These are phyloP conservation scores for Holtermannia corniformis DNA, from an alignment of 768 basidiomycete species.

Conservation along the genomic window DNA sequence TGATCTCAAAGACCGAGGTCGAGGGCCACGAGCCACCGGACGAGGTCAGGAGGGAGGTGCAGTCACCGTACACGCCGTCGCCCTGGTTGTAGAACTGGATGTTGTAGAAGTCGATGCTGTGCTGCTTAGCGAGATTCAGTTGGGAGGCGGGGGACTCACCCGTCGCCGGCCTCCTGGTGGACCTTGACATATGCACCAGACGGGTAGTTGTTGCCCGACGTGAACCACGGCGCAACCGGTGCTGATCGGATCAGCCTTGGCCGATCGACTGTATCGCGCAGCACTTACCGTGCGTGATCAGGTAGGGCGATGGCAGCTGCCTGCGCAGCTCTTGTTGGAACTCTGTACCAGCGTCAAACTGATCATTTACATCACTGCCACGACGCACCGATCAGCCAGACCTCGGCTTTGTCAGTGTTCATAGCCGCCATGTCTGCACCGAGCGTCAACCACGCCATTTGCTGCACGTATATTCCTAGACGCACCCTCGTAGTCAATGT, in stretches of 20 bases:
- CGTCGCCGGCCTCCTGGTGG: constrained; percentile 48
- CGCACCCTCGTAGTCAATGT: constrained; percentile 56
- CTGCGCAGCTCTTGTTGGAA: constrained; percentile 36
- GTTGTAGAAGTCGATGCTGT: constrained; percentile 13
- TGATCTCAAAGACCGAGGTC: constrained; percentile 55
- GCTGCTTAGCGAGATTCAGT: background rate
- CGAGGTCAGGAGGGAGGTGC: constrained; percentile 47
- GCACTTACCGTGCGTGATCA: constrained; percentile 35
- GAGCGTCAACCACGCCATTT: background rate
- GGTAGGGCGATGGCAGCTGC: constrained; percentile 29
- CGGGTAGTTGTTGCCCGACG: constrained; percentile 23
- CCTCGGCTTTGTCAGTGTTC: constrained; percentile 28
- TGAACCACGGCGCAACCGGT: constrained; percentile 41
- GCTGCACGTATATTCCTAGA: background rate
- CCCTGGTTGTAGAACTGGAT: constrained; percentile 42
- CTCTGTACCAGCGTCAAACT: constrained; percentile 5
- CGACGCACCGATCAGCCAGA: constrained; percentile 31
- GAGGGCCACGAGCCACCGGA: constrained; percentile 58
- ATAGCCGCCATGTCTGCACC: constrained; percentile 30
- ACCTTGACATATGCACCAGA: constrained; percentile 53
- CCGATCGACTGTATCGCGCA: background rate
- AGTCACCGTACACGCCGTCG: constrained; percentile 24
- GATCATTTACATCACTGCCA: background rate
- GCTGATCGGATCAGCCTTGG: constrained; percentile 7
- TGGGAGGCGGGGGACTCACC: constrained; percentile 46